These are phyloP conservation scores for Lachancea thermotolerans DNA, from an alignment of 805 yeast genomes.

Conservation along the genomic window DNA sequence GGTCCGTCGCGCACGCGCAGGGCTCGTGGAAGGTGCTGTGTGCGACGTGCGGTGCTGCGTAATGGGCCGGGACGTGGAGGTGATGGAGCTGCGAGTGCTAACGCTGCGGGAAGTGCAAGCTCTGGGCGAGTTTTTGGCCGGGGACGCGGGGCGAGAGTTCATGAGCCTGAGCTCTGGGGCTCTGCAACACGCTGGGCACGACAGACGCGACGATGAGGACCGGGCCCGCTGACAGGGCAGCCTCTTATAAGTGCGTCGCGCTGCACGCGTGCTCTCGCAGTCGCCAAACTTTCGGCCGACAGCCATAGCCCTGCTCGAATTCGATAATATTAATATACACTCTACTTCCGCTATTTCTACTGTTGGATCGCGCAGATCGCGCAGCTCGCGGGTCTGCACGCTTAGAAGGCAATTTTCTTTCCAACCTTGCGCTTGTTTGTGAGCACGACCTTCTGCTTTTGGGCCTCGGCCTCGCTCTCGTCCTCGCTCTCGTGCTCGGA, in stretches of 20 bases:
- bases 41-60: constrained; percentile 9
- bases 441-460: constrained; percentile 55
- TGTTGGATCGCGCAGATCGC: not conserved
- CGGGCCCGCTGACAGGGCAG: not conserved
- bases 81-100: constrained; percentile 6
- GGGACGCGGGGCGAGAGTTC: not conserved
- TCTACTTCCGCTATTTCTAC: not conserved
- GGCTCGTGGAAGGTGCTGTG: constrained; percentile 6
- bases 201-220: not conserved
- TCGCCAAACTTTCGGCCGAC: too few species aligned
- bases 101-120: constrained; percentile 3
- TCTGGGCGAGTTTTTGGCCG: constrained; percentile 3
- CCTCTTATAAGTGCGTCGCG: not conserved
- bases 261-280: too few species aligned
- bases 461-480: constrained; percentile 42
- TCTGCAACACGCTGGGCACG: too few species aligned
- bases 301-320: too few species aligned
- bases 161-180: not conserved
- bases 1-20: not conserved
- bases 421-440: constrained; percentile 40
- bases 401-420: constrained; percentile 36
- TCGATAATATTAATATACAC: not conserved
- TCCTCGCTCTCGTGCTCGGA: constrained; percentile 46
- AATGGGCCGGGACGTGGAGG: constrained; percentile 4
- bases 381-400: not conserved